These are phyloP conservation scores for Nematodospora anomalae DNA, from an alignment of 1,139 yeast genomes.

Conservation along the genomic window DNA sequence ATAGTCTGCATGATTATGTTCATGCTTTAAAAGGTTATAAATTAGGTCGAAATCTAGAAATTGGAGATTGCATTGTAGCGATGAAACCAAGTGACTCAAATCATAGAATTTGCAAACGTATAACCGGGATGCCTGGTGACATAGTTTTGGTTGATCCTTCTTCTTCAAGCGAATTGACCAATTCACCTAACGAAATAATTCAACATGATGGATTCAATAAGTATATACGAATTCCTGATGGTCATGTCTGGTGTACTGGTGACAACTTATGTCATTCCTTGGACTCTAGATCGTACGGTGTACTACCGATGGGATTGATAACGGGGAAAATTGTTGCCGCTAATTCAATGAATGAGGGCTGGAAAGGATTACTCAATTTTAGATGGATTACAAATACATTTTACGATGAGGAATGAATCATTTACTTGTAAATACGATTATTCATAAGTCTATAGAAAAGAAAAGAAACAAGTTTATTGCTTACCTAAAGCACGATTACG, in stretches of 20 bases:
- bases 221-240: constrained; percentile 72
- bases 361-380: constrained; percentile 50
- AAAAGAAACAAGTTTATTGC: constrained; percentile 13
- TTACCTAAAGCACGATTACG: constrained; percentile 35
- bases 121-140: constrained; percentile 97
- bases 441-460: constrained; percentile 1
- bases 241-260: constrained; percentile 97
- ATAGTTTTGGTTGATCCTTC: constrained; percentile 78
- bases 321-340: constrained; percentile 86
- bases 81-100: constrained; percentile 86
- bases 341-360: constrained; percentile 41
- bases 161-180: constrained; percentile 53
- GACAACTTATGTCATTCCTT: constrained; percentile 87
- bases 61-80: constrained; percentile 90
- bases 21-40: constrained; percentile 65
- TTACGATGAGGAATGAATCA: constrained; percentile 18
- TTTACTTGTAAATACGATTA: background rate
- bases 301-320: constrained; percentile 81
- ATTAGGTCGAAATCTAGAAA: constrained; percentile 58
- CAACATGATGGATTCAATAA: constrained; percentile 52
- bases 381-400: constrained; percentile 52
- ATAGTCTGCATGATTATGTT: constrained; percentile 73
- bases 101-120: constrained; percentile 85
- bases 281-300: constrained; percentile 87
- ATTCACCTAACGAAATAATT: constrained; percentile 27